These are phyloP conservation scores for Funneliformis mosseae DNA, from an alignment of 192 early-diverging fungal species.

Conservation along the genomic window DNA sequence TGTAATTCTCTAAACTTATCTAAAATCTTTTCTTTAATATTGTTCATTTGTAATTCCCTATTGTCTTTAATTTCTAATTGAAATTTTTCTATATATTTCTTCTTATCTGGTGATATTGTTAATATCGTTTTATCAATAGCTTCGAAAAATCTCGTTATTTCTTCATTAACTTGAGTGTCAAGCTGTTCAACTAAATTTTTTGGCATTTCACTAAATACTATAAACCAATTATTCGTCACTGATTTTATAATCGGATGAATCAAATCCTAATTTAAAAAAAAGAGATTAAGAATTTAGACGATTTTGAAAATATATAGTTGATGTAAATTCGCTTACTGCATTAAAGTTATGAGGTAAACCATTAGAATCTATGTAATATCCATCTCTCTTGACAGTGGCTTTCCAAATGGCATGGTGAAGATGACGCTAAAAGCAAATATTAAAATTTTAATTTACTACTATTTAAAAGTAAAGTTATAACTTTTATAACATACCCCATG, in stretches of 20 bases:
- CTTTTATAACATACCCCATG: not conserved
- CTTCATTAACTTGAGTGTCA: not conserved
- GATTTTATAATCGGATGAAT: not conserved
- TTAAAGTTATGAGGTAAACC: not conserved
- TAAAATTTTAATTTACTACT: not conserved
- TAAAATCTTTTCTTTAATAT: not conserved
- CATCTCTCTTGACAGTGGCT: not conserved
- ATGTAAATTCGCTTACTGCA: not conserved
- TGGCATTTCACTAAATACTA: not conserved
- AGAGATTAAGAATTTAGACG: no score
- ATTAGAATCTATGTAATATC: not conserved
- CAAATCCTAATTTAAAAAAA: not conserved
- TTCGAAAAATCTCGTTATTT: not conserved
- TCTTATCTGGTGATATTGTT: not conserved
- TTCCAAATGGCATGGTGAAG: not conserved
- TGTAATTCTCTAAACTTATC: not conserved
- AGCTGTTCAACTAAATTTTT: not conserved
- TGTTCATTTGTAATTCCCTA: not conserved
- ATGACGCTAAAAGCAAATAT: not conserved
- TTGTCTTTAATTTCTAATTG: not conserved
- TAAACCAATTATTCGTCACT: not conserved
- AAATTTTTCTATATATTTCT: not conserved
- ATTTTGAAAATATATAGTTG: not conserved
- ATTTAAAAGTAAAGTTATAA: no score
- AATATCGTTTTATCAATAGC: not conserved